Evolutionary conservation across 2,329 filamentous ascomycete genomes (phyloP).

Genomic region (Pseudonectria buxi): DNA sequence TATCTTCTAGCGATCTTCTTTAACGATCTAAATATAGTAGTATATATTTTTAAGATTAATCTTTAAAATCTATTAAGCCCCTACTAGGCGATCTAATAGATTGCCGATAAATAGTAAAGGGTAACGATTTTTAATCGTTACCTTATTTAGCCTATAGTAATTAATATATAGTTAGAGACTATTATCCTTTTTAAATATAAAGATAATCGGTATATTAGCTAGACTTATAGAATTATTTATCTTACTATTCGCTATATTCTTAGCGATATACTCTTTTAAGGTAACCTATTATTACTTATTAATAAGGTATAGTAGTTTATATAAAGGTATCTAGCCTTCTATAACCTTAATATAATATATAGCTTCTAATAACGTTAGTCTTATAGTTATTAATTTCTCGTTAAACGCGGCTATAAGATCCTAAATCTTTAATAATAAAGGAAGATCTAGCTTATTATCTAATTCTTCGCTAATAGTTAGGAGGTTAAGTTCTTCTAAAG

Average conservation of each 20-base stretch:
- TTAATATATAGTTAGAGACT: constrained; percentile 9
- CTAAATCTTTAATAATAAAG: too few relatives aligned
- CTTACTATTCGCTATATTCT: constrained; percentile 4
- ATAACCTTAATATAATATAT: background rate
- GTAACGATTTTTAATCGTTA: constrained; percentile 7
- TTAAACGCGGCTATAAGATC: too few relatives aligned
- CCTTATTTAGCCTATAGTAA: constrained; percentile 8
- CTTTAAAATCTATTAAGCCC: constrained; percentile 5
- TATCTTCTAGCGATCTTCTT: constrained; percentile 8
- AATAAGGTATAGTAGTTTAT: constrained; percentile 4
- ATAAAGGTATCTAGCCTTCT: background rate
- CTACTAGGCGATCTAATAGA: constrained; percentile 2
- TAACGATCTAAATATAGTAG: constrained; percentile 7
- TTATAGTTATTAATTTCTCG: too few relatives aligned
- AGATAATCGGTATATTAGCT: constrained; percentile 2
- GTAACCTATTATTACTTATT: constrained; percentile 3
- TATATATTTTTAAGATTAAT: constrained; percentile 9
- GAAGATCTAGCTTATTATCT: background rate
- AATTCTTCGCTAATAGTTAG: too few relatives aligned
- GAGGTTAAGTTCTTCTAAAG: too few relatives aligned
- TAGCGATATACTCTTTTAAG: constrained; percentile 6
- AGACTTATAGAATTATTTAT: constrained; percentile 5
- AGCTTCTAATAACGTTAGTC: too few relatives aligned
- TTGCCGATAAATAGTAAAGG: constrained; percentile 7
- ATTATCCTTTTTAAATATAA: constrained; percentile 8